phyloP scores from a whole-genome alignment of 2,329 filamentous ascomycete species.

The Sporothrix pallida region DNA sequence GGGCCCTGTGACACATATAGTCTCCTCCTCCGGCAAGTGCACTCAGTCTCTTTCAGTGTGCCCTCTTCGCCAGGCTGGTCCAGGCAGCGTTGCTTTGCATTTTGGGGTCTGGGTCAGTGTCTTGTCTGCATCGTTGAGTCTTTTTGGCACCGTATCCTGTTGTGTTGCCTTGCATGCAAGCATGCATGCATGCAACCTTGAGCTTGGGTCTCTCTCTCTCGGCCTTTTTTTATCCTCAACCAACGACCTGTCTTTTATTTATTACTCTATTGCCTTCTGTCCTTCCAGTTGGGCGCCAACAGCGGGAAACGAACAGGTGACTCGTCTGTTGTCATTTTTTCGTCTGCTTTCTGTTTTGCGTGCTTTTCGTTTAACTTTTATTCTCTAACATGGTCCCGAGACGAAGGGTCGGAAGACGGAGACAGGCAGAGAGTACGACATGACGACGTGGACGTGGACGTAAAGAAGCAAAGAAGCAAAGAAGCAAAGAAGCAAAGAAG shows the following conservation, averaged over 20 bases:
- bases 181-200: not conserved
- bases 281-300: not conserved
- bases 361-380: not conserved
- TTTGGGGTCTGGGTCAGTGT: not conserved
- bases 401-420: not conserved
- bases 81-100: not conserved
- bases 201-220: not conserved
- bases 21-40: not conserved
- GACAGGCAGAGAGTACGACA: not conserved
- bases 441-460: not conserved
- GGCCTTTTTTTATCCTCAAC: too few relatives aligned
- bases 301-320: not conserved
- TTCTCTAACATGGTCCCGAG: not conserved
- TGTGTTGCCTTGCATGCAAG: conserved; percentile 1
- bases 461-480: not conserved
- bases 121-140: not conserved
- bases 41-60: not conserved
- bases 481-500: conserved; percentile 1
- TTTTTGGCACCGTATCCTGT: not conserved
- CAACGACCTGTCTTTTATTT: too few relatives aligned
- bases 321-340: not conserved
- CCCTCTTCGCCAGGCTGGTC: not conserved
- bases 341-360: not conserved
- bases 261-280: not conserved
- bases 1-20: not conserved